Conservation (phyloP, 208 protist genomes). For the Angomonas desouzai region DNA sequence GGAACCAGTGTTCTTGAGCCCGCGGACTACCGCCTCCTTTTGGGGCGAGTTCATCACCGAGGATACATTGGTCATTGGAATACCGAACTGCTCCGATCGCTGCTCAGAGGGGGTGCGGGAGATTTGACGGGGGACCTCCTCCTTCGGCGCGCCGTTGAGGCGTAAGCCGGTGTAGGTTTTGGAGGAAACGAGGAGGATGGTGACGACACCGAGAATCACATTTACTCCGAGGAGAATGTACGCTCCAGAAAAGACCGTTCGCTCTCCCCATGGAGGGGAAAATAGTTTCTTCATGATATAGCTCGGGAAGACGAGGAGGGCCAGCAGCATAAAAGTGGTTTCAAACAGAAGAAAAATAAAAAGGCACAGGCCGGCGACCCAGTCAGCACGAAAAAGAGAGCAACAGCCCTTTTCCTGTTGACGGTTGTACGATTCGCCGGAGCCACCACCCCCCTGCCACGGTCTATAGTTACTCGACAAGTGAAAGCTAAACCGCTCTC, state of each 20-base stretch:
- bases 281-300: constrained; percentile 6
- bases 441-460: not conserved
- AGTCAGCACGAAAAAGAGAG: not conserved
- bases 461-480: not conserved
- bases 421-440: not conserved
- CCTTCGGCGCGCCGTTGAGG: not conserved
- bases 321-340: not conserved
- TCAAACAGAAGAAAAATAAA: not conserved
- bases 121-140: not conserved
- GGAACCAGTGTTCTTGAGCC: not conserved
- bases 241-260: not conserved
- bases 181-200: not conserved
- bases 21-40: not conserved
- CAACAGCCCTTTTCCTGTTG: not conserved
- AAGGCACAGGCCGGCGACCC: not conserved
- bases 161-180: not conserved
- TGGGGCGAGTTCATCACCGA: not conserved
- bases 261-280: not conserved
- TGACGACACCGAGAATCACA: not conserved
- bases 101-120: not conserved
- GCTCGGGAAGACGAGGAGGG: not conserved
- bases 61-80: not conserved
- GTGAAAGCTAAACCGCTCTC: not conserved
- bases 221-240: not conserved
- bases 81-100: not conserved